Evolutionary conservation across 176 grass and related monocot species (phyloP).

Genomic region (Phragmites australis): DNA sequence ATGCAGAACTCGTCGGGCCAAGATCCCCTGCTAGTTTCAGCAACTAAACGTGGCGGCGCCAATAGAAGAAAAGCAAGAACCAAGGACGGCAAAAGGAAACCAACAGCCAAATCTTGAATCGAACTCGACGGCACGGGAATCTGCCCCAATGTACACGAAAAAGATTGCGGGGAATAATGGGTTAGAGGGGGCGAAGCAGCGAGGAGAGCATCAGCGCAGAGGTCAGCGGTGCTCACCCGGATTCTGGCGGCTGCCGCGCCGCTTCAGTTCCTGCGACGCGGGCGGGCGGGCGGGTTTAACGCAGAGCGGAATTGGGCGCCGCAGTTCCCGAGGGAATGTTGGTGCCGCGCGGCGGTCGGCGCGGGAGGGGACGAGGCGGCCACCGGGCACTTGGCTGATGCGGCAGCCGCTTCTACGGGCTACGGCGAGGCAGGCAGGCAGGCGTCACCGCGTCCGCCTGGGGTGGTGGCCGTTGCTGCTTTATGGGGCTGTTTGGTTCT

Average conservation of each 20-base stretch:
- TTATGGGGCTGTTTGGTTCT: too few relatives aligned
- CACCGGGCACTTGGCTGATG: constrained; percentile 6
- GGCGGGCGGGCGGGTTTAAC: constrained; percentile 25
- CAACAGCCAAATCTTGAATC: constrained; percentile 10
- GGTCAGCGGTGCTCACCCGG: constrained; percentile 21
- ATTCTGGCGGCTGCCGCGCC: constrained; percentile 12
- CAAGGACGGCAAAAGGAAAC: not conserved
- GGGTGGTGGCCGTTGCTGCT: constrained; percentile 1
- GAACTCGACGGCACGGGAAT: not conserved
- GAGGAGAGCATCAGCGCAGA: not conserved
- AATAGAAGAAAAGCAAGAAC: not conserved
- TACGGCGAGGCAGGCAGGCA: not conserved
- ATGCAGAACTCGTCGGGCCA: not conserved
- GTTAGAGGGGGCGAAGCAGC: not conserved
- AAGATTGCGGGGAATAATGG: not conserved
- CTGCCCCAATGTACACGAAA: not conserved
- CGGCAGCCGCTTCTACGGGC: constrained; percentile 11
- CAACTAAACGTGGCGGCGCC: not conserved
- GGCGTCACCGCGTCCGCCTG: constrained; percentile 15
- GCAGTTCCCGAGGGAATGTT: constrained; percentile 24
- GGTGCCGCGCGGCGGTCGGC: constrained; percentile 23
- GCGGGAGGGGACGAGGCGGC: not conserved
- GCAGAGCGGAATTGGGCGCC: too few relatives aligned
- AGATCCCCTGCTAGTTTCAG: not conserved
- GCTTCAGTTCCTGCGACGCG: constrained; percentile 5